phyloP scores from a whole-genome alignment of 1,139 yeast species.

The Lodderomyces theae region DNA sequence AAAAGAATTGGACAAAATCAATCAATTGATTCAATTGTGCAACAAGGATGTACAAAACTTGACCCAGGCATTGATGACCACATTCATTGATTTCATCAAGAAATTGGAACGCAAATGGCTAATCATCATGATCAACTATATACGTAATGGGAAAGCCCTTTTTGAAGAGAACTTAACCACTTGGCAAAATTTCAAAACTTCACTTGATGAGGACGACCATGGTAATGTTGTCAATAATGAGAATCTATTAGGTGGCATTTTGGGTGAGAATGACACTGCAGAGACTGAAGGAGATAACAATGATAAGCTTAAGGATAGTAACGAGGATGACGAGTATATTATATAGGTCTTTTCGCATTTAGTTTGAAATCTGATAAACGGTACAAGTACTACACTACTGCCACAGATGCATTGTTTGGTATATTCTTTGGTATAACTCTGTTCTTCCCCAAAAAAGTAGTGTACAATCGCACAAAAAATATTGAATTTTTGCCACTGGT shows the following conservation, averaged over 20 bases:
- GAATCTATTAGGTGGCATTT: not conserved
- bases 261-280: not conserved
- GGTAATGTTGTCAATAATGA: not conserved
- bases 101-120: constrained; percentile 45
- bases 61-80: constrained; percentile 30
- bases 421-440: too few relatives aligned
- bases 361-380: too few relatives aligned
- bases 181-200: constrained; percentile 37
- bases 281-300: not conserved
- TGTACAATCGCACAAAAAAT: too few relatives aligned
- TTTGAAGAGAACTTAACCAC: constrained; percentile 37
- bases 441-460: too few relatives aligned
- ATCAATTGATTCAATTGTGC: constrained; percentile 39
- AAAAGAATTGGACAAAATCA: constrained; percentile 41
- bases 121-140: constrained; percentile 35
- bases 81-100: constrained; percentile 31
- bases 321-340: constrained; percentile 1
- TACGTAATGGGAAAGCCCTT: constrained; percentile 35
- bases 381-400: too few relatives aligned
- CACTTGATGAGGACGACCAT: constrained; percentile 15
- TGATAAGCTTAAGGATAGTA: constrained; percentile 1
- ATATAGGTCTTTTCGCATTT: not conserved
- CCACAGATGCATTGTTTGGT: too few relatives aligned
- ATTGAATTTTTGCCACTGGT: too few relatives aligned
- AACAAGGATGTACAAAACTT: constrained; percentile 36